Evolutionary conservation across 2,329 filamentous ascomycete genomes (phyloP).

Genomic region (Stagonosporopsis rhizophila): DNA sequence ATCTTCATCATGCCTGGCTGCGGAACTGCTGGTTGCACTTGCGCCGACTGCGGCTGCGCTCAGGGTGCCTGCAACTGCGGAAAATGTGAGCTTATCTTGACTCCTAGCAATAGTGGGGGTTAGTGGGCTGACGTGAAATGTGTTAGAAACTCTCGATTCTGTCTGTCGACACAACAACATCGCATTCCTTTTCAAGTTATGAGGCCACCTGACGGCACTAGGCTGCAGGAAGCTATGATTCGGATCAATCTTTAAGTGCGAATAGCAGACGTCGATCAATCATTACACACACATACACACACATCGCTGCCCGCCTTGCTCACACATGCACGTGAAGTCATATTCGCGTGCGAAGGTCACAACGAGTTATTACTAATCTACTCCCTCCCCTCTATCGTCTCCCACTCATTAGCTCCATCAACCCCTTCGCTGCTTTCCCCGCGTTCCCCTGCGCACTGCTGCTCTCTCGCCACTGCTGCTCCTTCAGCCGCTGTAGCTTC

Average conservation of each 20-base stretch:
- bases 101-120: background rate
- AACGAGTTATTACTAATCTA: constrained; percentile 11
- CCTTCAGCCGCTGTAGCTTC: constrained; percentile 34
- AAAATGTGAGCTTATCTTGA: constrained; percentile 12
- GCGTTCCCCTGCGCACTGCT: constrained; percentile 52
- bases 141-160: constrained; percentile 4
- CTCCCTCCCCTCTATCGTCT: constrained; percentile 23
- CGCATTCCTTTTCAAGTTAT: background rate
- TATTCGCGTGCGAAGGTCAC: background rate
- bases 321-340: constrained; percentile 6
- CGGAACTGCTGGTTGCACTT: constrained; percentile 44
- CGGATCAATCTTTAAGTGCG: background rate
- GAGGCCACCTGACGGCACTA: constrained; percentile 9
- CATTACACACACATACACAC: constrained; percentile 1
- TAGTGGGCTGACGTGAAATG: background rate
- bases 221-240: background rate
- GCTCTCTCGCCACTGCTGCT: constrained; percentile 39
- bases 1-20: constrained; percentile 45
- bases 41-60: constrained; percentile 45
- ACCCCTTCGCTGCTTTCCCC: constrained; percentile 61
- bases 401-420: constrained; percentile 57
- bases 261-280: constrained; percentile 10
- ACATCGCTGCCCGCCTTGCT: background rate
- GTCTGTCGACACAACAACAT: background rate
- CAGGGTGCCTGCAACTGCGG: constrained; percentile 43